Percentiles rank a stretch among this genome's conserved stretches.
Evolutionary conservation across 2,329 filamentous ascomycete species (phyloP).

Genomic region (Trichoderma sp.): DNA sequence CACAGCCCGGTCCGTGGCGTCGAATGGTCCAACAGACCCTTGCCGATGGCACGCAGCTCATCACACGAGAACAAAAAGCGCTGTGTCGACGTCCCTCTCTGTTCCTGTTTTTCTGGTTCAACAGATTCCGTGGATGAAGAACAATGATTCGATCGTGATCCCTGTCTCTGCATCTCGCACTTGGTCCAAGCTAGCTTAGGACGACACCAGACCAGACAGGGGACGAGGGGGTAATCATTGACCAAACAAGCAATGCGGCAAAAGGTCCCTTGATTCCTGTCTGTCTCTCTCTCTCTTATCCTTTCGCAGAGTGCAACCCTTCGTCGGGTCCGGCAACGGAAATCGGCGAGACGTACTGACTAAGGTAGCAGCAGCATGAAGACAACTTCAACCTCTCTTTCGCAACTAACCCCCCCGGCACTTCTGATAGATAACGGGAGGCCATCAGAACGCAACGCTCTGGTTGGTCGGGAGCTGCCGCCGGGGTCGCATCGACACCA

Average conservation of each 20-base stretch:
- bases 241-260: not conserved
- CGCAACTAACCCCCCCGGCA: not conserved
- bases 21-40: conserved; percentile 23
- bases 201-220: not conserved
- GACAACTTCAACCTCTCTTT: too few relatives aligned
- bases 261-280: not conserved
- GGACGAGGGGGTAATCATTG: not conserved
- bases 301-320: not conserved
- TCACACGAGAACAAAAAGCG: not conserved
- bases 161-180: not conserved
- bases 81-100: too few relatives aligned
- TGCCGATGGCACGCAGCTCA: conserved; percentile 17
- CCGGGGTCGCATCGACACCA: not conserved
- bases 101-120: not conserved
- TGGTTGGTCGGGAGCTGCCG: conserved; percentile 22
- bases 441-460: not conserved
- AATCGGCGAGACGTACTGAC: too few relatives aligned
- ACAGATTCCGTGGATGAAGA: not conserved
- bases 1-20: conserved; percentile 13
- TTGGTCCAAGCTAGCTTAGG: not conserved
- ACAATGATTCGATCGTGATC: not conserved
- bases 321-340: not conserved
- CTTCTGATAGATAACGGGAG: not conserved
- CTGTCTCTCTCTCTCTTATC: too few relatives aligned
- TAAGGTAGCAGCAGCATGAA: too few relatives aligned